Percentiles rank a stretch among this genome's conserved stretches.
Evolutionary conservation across 306 rosid genomes (phyloP).

Genomic region (Castanospermum australe): DNA sequence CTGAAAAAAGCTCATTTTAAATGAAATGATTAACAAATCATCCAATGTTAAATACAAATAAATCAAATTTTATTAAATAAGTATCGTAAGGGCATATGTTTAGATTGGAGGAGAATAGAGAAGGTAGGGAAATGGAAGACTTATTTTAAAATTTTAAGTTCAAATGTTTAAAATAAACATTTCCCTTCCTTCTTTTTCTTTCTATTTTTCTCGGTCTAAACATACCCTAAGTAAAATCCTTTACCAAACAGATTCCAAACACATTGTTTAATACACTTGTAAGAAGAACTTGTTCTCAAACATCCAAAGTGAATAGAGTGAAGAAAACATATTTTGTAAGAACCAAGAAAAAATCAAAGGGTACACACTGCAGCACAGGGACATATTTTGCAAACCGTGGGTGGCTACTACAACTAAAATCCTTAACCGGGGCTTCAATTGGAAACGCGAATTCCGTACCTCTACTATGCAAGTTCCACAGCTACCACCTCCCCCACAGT

Average conservation of each 20-base stretch:
- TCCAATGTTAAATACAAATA: background rate
- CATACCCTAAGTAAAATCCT: background rate
- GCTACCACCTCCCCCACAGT: conserved; percentile 92
- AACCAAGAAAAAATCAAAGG: background rate
- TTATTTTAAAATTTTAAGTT: too few species aligned
- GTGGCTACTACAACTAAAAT: background rate
- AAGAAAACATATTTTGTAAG: background rate
- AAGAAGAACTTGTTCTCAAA: background rate
- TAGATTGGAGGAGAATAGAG: too few species aligned
- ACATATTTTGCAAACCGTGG: too few species aligned
- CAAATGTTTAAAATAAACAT: too few species aligned
- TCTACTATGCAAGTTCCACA: conserved; percentile 94
- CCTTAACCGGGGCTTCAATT: background rate
- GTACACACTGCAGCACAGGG: too few species aligned
- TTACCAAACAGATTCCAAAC: background rate
- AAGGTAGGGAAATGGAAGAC: too few species aligned
- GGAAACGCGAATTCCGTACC: conserved; percentile 36
- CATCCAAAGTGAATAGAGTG: background rate
- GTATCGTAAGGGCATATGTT: too few species aligned
- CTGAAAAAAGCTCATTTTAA: background rate
- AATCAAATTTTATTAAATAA: too few species aligned
- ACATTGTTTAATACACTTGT: background rate
- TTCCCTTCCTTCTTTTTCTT: too few species aligned
- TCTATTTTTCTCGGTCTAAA: too few species aligned
- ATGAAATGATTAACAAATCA: background rate